Evolutionary conservation across 352 stramenopile genomes (phyloP), one percentile per base, ranked within the genome.

Genomic region (Blastocystis hominis): DNA sequence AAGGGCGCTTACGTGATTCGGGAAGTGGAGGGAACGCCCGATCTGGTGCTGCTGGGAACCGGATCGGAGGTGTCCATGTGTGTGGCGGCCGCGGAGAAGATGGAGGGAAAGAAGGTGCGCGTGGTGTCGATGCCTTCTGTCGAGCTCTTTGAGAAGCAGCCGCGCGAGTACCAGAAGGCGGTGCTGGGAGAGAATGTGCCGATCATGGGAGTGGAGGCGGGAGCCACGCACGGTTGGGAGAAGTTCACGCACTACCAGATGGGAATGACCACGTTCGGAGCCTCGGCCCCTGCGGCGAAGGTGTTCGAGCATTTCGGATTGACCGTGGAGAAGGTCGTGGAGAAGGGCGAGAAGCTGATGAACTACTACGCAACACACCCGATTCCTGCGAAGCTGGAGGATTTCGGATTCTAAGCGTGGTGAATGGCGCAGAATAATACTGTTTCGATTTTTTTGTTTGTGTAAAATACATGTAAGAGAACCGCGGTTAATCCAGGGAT

Each of bases 81-180:
- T 68, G 91, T 98, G n/a, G 92, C 97, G 62, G 96, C 95, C 10
- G 96, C 95, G 56, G 95, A 97, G 91, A 89, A 93, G 59, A 90
- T 97, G 53, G 91, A 90, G 70, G 92, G 91, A 13, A 92, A 93
- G 68, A 92, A 93, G 75, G 95, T 96, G 44, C 93, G 94, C 88
- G 93, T 99, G 40, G 96, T 99, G 9, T 98, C 94, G 86, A 96
- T 98, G 93, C 96, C 95, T 61, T 98, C 95, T 91, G 94, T 94
- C 89, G 95, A 98, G 91, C 76, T 98, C 34, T 99, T 98, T 90
- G 95, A 98, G 84, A 90, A 96, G 90, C 95, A 98, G 92, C 91
- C 92, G 59, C 89, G 94, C 70, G 92, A 95, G 87, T 99, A 99
- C 92, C 96, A 98, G 92, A 93, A 94, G 86, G 89, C 91, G 68